These are phyloP conservation scores for Globisporangium orthogonon DNA, from an alignment of 352 stramenopile genomes.

Conservation along the genomic window DNA sequence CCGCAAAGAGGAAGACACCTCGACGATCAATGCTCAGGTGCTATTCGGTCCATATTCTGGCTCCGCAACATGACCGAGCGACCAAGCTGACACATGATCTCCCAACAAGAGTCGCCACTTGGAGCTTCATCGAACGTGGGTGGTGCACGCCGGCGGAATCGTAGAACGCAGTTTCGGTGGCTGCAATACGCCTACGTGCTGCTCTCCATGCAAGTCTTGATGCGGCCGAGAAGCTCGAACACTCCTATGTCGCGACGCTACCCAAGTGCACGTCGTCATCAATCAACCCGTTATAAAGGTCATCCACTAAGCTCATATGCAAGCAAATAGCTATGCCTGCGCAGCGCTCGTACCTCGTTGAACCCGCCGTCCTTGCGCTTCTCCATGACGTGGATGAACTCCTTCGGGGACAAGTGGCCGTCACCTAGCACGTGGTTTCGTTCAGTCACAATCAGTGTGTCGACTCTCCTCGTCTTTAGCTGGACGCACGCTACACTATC, in stretches of 20 bases:
- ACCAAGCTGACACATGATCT: too few species aligned
- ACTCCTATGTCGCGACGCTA: slow-evolving; percentile 73
- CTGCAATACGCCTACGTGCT: slow-evolving; percentile 6
- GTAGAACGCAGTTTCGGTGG: too few species aligned
- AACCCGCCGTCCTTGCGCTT: slow-evolving; percentile 80
- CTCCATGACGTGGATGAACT: slow-evolving; percentile 86
- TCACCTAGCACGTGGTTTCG: slow-evolving; percentile 30
- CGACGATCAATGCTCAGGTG: slow-evolving; percentile 57
- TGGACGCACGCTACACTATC: background rate
- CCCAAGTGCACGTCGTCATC: background rate
- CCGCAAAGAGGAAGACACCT: slow-evolving; percentile 59
- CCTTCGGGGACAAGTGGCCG: slow-evolving; percentile 64
- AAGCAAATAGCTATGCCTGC: background rate
- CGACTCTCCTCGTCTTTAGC: too few species aligned
- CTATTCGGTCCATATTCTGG: slow-evolving; percentile 76
- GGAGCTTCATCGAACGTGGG: too few species aligned
- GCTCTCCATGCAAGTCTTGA: slow-evolving; percentile 63
- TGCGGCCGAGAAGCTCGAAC: slow-evolving; percentile 54
- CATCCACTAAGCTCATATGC: too few species aligned
- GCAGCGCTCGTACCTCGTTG: slow-evolving; percentile 44
- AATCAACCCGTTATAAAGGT: background rate
- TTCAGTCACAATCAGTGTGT: background rate
- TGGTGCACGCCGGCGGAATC: too few species aligned
- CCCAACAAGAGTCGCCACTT: too few species aligned
- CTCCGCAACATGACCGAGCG: slow-evolving; percentile 14